Evolutionary conservation across 495 filamentous ascomycete genomes (phyloP), one percentile per base, ranked within the genome.

Genomic region (Hypoxylon fragiforme): DNA sequence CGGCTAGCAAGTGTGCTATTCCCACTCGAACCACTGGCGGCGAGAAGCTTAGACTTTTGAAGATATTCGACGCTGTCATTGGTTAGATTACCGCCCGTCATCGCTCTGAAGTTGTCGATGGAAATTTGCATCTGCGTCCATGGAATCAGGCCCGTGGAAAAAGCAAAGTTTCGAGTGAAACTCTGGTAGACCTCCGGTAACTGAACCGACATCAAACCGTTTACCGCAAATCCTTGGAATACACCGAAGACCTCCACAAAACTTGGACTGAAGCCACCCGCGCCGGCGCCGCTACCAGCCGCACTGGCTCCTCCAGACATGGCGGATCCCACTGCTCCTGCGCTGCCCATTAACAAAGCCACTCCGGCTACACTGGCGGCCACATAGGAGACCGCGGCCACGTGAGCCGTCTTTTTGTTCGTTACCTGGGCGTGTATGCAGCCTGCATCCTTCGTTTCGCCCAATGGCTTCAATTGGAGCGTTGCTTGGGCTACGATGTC

Each of bases 191-290:
- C 83, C 20, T 81, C 69, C 3, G 94, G 94, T 63, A 95, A 91
- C 59, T 85, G 81, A 60, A 91, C 91, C 55, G 87, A 92, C 66
- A 97, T 71, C 94, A 97, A 97, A 45, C 94, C 94, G 66, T 92
- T 96, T 75, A 91, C 87, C 14, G 94, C 92, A 70, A 98, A 85
- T 21, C 85, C 85, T 73, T 97, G 94, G 71, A 97, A 96, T 81
- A 87, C 92, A 39, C 85, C 84, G 67, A 97, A 83, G 44, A 96
- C 85, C 63, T 96, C 90, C 38, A 76, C 81, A 70, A 97, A 96
- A 38, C 84, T 88, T 7, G 94, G 94, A 57, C 90, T 95, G 26
- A 85, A 69, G 1, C 87, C 81, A 9, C 84, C 73, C 24, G 80
- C 70, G n/a, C 87, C 89, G 34, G 66, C 70, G 28, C 70, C 72